Conservation (phyloP, 2,329 filamentous ascomycete genomes). For the Beauveria medogensis region DNA sequence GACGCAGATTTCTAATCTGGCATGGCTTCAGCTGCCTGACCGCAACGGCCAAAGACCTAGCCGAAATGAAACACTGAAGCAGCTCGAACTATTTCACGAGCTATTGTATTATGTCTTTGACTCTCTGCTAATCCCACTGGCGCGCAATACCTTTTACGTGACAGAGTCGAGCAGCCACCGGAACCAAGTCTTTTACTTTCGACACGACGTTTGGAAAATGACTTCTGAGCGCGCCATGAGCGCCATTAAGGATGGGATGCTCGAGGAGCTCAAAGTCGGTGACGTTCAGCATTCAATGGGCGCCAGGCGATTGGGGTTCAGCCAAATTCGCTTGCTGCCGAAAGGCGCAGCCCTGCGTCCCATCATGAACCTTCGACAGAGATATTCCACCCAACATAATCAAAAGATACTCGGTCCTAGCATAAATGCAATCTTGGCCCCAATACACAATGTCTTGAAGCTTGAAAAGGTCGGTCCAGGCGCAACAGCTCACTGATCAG, state of each 20-base stretch:
- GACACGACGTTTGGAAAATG: conserved; percentile 82
- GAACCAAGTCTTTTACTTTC: conserved; percentile 83
- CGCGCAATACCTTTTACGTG: conserved; percentile 85
- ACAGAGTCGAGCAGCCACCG: conserved; percentile 80
- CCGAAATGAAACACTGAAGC: conserved; percentile 64
- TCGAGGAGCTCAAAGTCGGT: conserved; percentile 62
- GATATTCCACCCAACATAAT: conserved; percentile 46
- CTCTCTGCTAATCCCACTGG: conserved; percentile 78
- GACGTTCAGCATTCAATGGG: conserved; percentile 51
- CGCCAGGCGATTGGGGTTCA: conserved; percentile 62
- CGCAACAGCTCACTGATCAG: background rate
- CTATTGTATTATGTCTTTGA: conserved; percentile 91
- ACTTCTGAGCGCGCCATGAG: conserved; percentile 66
- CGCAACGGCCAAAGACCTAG: conserved; percentile 49
- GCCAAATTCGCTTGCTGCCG: conserved; percentile 72
- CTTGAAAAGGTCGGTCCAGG: conserved; percentile 58
- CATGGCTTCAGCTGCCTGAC: conserved; percentile 61
- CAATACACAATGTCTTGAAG: conserved; percentile 68
- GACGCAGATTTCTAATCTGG: conserved; percentile 53
- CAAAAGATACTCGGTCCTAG: conserved; percentile 51
- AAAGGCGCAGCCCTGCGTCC: conserved; percentile 70
- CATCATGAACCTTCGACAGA: conserved; percentile 76
- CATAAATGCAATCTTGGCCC: conserved; percentile 49
- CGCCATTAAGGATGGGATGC: conserved; percentile 61
- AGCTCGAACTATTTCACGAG: conserved; percentile 71